Percentiles rank a stretch among this genome's conserved stretches.
Evolutionary conservation across 164 flowering plant genomes (phyloP).

Genomic region (Tinospora cordifolia): DNA sequence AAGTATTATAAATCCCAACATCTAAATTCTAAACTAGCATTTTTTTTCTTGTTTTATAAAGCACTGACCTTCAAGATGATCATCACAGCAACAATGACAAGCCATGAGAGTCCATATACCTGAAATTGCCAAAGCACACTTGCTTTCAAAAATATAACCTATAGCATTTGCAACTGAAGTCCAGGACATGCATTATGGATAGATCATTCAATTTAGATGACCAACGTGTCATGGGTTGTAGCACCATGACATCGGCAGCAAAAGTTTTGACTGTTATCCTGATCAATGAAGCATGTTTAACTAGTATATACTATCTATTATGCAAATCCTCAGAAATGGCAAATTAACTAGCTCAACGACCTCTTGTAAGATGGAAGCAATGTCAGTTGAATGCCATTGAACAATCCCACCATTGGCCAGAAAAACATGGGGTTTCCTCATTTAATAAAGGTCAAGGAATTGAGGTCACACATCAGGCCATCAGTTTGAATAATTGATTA

Average conservation of each 20-base stretch:
- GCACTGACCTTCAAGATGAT: slow-evolving; percentile 73
- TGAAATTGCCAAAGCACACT: slow-evolving; percentile 16
- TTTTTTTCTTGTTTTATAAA: background rate
- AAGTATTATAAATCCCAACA: background rate
- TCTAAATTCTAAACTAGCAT: too few species aligned
- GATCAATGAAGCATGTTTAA: background rate
- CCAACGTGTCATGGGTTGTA: background rate
- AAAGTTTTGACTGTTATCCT: background rate
- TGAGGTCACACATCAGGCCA: background rate
- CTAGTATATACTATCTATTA: background rate
- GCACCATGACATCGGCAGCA: background rate
- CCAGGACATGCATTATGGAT: background rate
- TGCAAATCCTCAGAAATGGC: background rate
- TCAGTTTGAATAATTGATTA: background rate
- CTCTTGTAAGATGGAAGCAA: background rate
- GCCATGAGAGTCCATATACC: slow-evolving; percentile 95
- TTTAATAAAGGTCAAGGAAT: background rate
- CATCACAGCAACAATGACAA: slow-evolving; percentile 78
- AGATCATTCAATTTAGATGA: background rate
- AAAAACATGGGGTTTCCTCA: background rate
- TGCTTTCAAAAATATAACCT: background rate
- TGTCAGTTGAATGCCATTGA: background rate
- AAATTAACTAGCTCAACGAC: background rate
- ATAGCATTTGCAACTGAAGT: background rate
- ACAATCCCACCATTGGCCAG: background rate